Conservation (phyloP, 116 monocot genomes). For the Cymodocea nodosa region DNA sequence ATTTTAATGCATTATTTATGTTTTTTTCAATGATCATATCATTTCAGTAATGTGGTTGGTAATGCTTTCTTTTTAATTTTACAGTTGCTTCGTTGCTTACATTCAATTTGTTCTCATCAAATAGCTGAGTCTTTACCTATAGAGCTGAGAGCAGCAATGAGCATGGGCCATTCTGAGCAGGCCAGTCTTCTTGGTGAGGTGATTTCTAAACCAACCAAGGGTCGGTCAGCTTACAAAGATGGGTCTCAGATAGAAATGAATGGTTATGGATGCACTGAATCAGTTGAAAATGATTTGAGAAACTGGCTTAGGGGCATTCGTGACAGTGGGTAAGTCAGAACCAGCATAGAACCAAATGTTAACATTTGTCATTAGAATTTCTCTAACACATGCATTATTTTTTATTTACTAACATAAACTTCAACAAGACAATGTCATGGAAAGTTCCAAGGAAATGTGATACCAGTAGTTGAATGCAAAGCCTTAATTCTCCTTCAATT, state of each 20-base stretch:
- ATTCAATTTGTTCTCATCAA: conserved; percentile 76
- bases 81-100: conserved; percentile 73
- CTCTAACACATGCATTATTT: neutral
- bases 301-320: conserved; percentile 92
- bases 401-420: too few species aligned
- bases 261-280: conserved; percentile 26
- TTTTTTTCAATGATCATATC: too few species aligned
- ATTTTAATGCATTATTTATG: too few species aligned
- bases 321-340: conserved; percentile 74
- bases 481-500: too few species aligned
- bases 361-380: neutral
- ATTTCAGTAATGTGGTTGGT: too few species aligned
- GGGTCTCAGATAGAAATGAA: conserved; percentile 34
- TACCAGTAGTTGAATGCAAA: too few species aligned
- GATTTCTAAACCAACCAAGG: conserved; percentile 35
- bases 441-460: too few species aligned
- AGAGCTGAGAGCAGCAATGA: conserved; percentile 69
- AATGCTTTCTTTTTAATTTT: neutral
- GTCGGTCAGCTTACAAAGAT: conserved; percentile 31
- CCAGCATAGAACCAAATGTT: too few species aligned
- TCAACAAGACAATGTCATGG: too few species aligned
- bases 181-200: conserved; percentile 81
- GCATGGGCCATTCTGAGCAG: conserved; percentile 60
- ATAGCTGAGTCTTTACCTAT: conserved; percentile 44
- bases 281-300: conserved; percentile 65